phyloP scores from a whole-genome alignment of 129 eudicot genomes.

The Tagetes erecta region DNA sequence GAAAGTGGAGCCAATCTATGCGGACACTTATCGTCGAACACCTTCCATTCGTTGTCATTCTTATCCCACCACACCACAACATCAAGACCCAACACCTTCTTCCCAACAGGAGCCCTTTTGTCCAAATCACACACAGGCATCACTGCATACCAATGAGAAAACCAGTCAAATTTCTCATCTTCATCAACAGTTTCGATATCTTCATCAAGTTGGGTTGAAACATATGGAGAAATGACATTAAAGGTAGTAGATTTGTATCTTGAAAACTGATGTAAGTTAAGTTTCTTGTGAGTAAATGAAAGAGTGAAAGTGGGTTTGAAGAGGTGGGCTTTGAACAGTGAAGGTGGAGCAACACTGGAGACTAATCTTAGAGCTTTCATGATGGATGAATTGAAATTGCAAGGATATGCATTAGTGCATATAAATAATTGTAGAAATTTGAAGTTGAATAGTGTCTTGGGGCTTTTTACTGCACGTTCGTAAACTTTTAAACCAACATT shows the following conservation, averaged over 20 bases:
- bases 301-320: neutral
- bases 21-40: too few species aligned
- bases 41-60: too few species aligned
- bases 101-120: slow-evolving; percentile 69
- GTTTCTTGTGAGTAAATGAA: neutral
- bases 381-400: neutral
- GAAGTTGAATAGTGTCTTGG: too few species aligned
- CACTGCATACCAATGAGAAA: slow-evolving; percentile 62
- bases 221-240: neutral
- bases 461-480: too few species aligned
- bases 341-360: neutral
- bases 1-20: slow-evolving; percentile 76
- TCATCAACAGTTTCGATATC: too few species aligned
- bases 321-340: neutral
- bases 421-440: neutral
- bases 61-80: too few species aligned
- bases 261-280: neutral
- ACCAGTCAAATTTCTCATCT: slow-evolving; percentile 67
- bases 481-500: too few species aligned
- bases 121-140: slow-evolving; percentile 70
- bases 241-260: slow-evolving; percentile 32
- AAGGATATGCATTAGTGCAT: neutral
- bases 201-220: too few species aligned
- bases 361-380: neutral
- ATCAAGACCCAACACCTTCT: slow-evolving; percentile 27